These are phyloP conservation scores for Euphrasia arctica DNA, from an alignment of 305 asterid species.

Conservation along the genomic window DNA sequence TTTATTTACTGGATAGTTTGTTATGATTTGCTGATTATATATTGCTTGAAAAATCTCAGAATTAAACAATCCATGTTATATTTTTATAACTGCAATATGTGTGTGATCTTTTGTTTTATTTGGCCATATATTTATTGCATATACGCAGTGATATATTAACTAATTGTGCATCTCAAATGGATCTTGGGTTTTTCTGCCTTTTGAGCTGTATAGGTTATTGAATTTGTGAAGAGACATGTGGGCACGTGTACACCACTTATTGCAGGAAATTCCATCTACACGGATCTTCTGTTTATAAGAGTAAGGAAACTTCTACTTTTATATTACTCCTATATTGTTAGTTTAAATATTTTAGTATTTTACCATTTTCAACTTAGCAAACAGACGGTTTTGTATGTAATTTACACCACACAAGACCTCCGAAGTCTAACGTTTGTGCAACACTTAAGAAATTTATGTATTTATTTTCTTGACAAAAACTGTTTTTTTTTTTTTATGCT, in stretches of 20 bases:
- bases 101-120: neutral
- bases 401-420: too few relatives aligned
- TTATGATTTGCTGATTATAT: too few relatives aligned
- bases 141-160: conserved; percentile 5
- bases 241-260: conserved; percentile 62
- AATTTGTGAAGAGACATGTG: conserved; percentile 68
- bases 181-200: neutral
- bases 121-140: too few relatives aligned
- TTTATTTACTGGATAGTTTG: too few relatives aligned
- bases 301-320: conserved; percentile 38
- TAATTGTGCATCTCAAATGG: conserved; percentile 13
- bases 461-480: too few relatives aligned
- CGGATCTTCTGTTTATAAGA: conserved; percentile 71
- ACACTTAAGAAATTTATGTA: too few relatives aligned
- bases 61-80: too few relatives aligned
- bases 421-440: too few relatives aligned
- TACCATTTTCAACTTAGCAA: too few relatives aligned
- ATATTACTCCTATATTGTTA: neutral
- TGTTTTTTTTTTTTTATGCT: neutral
- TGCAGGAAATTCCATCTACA: conserved; percentile 91
- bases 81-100: neutral
- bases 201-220: conserved; percentile 51
- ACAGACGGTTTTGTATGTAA: too few relatives aligned
- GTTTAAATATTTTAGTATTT: too few relatives aligned
- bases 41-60: too few relatives aligned